These are phyloP conservation scores for Lathyrus tuberosus DNA, from an alignment of 306 rosid genomes.

Conservation along the genomic window DNA sequence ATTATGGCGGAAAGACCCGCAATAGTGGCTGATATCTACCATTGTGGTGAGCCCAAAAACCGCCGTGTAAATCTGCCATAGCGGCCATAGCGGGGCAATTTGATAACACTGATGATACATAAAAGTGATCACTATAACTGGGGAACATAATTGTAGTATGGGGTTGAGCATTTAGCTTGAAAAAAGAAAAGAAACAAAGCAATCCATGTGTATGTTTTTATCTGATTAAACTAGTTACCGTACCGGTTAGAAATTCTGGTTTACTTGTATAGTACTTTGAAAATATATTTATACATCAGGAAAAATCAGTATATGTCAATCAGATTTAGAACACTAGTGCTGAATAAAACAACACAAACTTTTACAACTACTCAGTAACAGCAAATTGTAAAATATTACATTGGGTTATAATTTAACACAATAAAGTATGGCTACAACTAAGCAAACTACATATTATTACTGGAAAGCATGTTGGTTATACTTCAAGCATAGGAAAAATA, in stretches of 20 bases:
- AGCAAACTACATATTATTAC: background rate
- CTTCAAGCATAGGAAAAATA: background rate
- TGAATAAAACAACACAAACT: constrained; percentile 9
- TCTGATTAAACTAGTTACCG: no score
- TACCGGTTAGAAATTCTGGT: no score
- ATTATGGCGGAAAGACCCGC: no score
- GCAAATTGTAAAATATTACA: background rate
- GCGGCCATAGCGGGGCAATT: no score
- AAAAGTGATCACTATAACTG: constrained; percentile 10
- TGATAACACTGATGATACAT: no score
- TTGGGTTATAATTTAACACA: background rate
- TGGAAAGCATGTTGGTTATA: constrained; percentile 1
- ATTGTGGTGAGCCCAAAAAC: no score
- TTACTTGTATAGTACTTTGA: constrained; percentile 1
- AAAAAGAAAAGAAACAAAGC: background rate
- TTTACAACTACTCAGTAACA: background rate
- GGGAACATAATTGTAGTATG: background rate
- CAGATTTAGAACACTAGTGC: constrained; percentile 4
- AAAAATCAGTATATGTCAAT: background rate
- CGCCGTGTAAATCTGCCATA: no score
- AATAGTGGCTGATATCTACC: no score
- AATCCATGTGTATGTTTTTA: background rate
- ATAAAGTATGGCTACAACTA: background rate
- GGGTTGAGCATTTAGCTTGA: background rate
- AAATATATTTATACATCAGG: background rate